These are phyloP conservation scores for Bruguiera hainesii DNA, from an alignment of 441 rosid genomes.

Conservation along the genomic window DNA sequence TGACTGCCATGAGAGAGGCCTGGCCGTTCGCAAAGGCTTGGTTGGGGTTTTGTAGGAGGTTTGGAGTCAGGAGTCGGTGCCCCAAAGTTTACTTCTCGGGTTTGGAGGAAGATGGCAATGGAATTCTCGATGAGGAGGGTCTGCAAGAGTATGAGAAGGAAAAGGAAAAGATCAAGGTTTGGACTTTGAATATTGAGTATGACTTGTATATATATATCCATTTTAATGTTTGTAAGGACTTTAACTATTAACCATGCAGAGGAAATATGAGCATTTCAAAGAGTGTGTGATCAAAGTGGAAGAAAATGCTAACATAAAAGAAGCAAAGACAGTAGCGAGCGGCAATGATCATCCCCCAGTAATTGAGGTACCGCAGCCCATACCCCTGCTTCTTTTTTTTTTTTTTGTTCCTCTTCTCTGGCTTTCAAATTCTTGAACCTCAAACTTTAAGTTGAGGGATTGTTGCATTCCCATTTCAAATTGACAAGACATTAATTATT, in stretches of 20 bases:
- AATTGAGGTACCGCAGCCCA: conserved; percentile 20
- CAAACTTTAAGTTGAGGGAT: too few species aligned
- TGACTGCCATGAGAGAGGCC: conserved; percentile 44
- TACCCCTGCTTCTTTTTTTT: too few species aligned
- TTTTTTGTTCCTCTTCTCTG: too few species aligned
- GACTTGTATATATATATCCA: too few species aligned
- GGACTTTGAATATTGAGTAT: background rate
- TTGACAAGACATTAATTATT: too few species aligned
- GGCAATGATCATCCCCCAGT: conserved; percentile 18
- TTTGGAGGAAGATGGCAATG: conserved; percentile 9
- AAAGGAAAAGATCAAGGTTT: conserved; percentile 20
- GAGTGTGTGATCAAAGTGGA: conserved; percentile 21
- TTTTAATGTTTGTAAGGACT: too few species aligned
- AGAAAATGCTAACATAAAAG: conserved; percentile 10
- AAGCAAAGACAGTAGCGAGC: background rate
- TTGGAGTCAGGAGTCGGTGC: conserved; percentile 32
- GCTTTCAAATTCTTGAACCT: too few species aligned
- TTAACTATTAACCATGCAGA: conserved; percentile 5
- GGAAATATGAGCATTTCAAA: conserved; percentile 26
- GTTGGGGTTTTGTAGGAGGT: conserved; percentile 48
- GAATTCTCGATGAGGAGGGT: background rate
- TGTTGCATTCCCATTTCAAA: too few species aligned
- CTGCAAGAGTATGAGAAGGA: conserved; percentile 1
- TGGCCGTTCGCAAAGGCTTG: conserved; percentile 42
- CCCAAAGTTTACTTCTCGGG: conserved; percentile 44